phyloP scores from a whole-genome alignment of 179 eudicot species.

The Amaranthus tricolor region DNA sequence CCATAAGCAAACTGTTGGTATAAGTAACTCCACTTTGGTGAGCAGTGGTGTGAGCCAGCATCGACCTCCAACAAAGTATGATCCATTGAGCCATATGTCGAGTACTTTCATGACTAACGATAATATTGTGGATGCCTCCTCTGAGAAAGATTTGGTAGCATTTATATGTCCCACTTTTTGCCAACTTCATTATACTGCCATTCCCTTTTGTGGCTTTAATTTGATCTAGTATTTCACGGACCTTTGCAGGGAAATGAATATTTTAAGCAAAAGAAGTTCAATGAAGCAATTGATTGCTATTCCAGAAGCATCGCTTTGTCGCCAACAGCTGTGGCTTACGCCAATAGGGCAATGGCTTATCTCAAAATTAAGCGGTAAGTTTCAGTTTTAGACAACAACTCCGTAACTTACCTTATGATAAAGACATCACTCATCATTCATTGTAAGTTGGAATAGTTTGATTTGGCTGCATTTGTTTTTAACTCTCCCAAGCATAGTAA shows the following conservation, averaged over 20 bases:
- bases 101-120: slow-evolving; percentile 46
- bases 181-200: neutral
- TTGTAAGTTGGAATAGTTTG: neutral
- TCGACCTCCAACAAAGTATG: slow-evolving; percentile 33
- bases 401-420: neutral
- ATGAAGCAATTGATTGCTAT: slow-evolving; percentile 94
- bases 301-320: slow-evolving; percentile 92
- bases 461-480: neutral
- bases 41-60: slow-evolving; percentile 15
- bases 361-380: slow-evolving; percentile 74
- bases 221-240: neutral
- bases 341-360: slow-evolving; percentile 98
- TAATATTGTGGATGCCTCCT: slow-evolving; percentile 65
- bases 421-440: neutral
- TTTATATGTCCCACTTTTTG: neutral
- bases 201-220: neutral
- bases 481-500: neutral
- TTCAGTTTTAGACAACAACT: neutral
- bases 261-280: slow-evolving; percentile 86
- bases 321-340: slow-evolving; percentile 94
- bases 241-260: slow-evolving; percentile 79
- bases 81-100: slow-evolving; percentile 49
- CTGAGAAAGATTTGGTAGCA: slow-evolving; percentile 92
- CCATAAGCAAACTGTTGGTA: slow-evolving; percentile 18
- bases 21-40: slow-evolving; percentile 16